These are phyloP conservation scores for Dactylellina leptospora DNA, from an alignment of 2,329 filamentous ascomycete species.

Conservation along the genomic window DNA sequence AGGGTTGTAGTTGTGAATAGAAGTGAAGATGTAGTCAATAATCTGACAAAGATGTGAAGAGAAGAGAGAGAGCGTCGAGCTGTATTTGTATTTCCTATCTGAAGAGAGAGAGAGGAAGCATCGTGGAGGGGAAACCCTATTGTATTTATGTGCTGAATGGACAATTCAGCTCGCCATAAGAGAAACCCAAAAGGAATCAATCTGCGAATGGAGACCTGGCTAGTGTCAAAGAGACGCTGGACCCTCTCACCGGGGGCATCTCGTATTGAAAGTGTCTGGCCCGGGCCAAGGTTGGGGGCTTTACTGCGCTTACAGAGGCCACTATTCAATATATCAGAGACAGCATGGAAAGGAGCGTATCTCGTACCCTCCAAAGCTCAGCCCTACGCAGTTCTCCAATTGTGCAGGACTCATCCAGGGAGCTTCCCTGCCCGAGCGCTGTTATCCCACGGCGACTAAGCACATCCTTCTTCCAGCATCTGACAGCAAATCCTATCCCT, in stretches of 20 bases:
- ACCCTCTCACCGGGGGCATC: conserved; percentile 3
- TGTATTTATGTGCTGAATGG: conserved; percentile 42
- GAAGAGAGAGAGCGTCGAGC: background rate
- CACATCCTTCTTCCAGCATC: conserved; percentile 31
- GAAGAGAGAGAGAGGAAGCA: conserved; percentile 10
- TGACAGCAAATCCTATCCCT: conserved; percentile 2
- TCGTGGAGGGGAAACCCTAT: conserved; percentile 33
- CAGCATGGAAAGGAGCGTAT: conserved; percentile 4
- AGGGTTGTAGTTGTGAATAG: background rate
- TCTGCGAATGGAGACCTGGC: conserved; percentile 11
- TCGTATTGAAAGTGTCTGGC: conserved; percentile 18
- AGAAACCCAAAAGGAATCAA: conserved; percentile 11
- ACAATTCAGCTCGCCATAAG: conserved; percentile 36
- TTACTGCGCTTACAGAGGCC: conserved; percentile 17
- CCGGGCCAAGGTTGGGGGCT: conserved; percentile 11
- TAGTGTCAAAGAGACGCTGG: conserved; percentile 14
- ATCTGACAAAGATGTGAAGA: no score
- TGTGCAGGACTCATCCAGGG: conserved; percentile 11
- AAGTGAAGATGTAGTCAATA: no score
- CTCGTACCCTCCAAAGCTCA: conserved; percentile 20
- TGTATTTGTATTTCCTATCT: no score
- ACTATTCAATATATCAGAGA: conserved; percentile 28
- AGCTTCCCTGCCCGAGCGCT: conserved; percentile 19
- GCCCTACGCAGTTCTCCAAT: conserved; percentile 26
- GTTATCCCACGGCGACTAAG: conserved; percentile 17